Evolutionary conservation across 2,329 filamentous ascomycete species (phyloP), one percentile per base, ranked within the genome.

Genomic region (Arthrobotrys megalospora): DNA sequence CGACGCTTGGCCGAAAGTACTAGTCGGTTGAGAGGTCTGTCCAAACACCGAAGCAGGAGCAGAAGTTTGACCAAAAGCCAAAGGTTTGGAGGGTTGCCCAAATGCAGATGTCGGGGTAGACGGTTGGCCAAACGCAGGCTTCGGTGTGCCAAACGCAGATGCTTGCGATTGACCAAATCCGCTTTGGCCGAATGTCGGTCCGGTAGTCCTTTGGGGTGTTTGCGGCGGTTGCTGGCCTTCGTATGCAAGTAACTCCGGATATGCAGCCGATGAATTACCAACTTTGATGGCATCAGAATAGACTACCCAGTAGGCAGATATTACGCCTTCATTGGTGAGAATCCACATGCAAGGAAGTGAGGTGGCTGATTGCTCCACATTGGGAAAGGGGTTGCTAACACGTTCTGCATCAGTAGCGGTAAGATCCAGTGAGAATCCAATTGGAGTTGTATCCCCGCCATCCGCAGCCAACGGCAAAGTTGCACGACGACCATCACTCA

Each of bases 271-370:
- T 43, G 64, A 60, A 38, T 89, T 90, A 2, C 91, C 91, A 81
- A 91, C 87, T 76, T 91, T 89, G 79, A 99, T 90, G 1, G 95
- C 94, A 48, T 96, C 93, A 41, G 92, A 90, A 85, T 97, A 97
- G 19, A 98, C 89, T 50, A 98, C 85, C 93, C 95, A 97, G 94
- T 95, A 99, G 11, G 90, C 88, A 53, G 90, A 90, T 14, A 99
- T 86, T 8, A 97, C 86, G 80, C 96, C 96, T 82, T 97, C 93
- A 80, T 97, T 91, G 77, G 96, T 98, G 14, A 99, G 86, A 34
- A 93, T 88, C 87, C 96, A 91, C 48, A 97, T 87, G 10, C 91
- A 93, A 5, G 96, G 96, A 7, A 98, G 85, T 11, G 96, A 95
- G 0, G 90, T 90, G 0, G 91, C 88, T 3, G 94, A 96, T 82